A percentile compares a stretch with the other conserved stretches of the same genome.
Evolutionary conservation across 805 yeast genomes (phyloP).

Genomic region (Candida krabiensis): DNA sequence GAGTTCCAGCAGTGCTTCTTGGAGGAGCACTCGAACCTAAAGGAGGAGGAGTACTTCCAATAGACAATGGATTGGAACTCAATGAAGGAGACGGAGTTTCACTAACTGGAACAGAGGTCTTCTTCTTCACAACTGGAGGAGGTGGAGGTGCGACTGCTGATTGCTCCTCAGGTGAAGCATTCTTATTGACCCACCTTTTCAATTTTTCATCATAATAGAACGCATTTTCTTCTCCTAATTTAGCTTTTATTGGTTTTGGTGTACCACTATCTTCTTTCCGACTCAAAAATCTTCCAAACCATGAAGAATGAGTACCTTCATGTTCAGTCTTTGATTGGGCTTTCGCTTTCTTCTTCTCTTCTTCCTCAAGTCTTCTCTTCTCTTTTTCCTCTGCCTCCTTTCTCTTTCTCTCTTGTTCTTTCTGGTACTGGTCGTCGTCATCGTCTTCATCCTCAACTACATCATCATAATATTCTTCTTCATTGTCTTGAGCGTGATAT

Average conservation of each 20-base stretch:
- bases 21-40: constrained; percentile 17
- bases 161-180: constrained; percentile 66
- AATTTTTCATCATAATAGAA: constrained; percentile 81
- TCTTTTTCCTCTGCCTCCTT: constrained; percentile 13
- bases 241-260: constrained; percentile 79
- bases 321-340: constrained; percentile 15
- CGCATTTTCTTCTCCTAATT: constrained; percentile 74
- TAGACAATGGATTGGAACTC: too few relatives aligned
- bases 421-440: constrained; percentile 50
- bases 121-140: constrained; percentile 61
- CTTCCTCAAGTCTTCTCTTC: constrained; percentile 34
- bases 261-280: constrained; percentile 51
- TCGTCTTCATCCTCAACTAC: constrained; percentile 33
- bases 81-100: constrained; percentile 32
- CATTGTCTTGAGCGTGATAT: constrained; percentile 29
- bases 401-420: constrained; percentile 29
- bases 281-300: constrained; percentile 69
- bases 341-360: constrained; percentile 22
- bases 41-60: too few relatives aligned
- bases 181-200: constrained; percentile 82
- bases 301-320: constrained; percentile 24
- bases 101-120: constrained; percentile 40
- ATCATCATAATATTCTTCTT: constrained; percentile 32
- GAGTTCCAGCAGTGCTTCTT: constrained; percentile 29
- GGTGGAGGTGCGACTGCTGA: constrained; percentile 55